Evolutionary conservation across 2,329 filamentous ascomycete species (phyloP).

Genomic region (Ramularia collo-cygni): DNA sequence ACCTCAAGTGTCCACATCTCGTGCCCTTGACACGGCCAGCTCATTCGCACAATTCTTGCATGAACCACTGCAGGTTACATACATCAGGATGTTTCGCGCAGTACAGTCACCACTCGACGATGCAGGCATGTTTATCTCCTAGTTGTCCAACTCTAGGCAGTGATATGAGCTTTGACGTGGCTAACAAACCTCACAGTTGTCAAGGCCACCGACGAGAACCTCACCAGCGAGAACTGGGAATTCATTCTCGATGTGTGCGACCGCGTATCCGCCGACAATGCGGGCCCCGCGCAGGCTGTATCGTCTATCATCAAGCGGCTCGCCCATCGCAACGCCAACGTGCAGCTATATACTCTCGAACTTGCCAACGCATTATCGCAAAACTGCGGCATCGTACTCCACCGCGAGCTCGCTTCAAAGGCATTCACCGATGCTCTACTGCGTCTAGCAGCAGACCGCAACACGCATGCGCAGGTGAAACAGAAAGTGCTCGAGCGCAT

Average conservation of each 20-base stretch:
- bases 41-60: no score
- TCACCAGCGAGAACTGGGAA: conserved; percentile 77
- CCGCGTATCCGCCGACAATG: conserved; percentile 29
- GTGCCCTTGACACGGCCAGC: no score
- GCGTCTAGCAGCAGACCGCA: conserved; percentile 83
- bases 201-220: conserved; percentile 93
- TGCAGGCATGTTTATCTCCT: conserved; percentile 7
- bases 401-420: conserved; percentile 82
- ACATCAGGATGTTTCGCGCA: conserved; percentile 13
- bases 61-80: no score
- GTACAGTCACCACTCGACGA: conserved; percentile 15
- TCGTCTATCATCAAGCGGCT: conserved; percentile 86
- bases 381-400: conserved; percentile 80
- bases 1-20: no score
- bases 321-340: conserved; percentile 89
- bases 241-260: conserved; percentile 50
- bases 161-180: conserved; percentile 6
- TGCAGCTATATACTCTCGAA: conserved; percentile 92
- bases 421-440: conserved; percentile 92
- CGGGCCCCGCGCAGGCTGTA: conserved; percentile 49
- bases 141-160: neutral
- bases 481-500: conserved; percentile 94
- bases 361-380: conserved; percentile 86
- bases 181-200: conserved; percentile 37
- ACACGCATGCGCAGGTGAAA: conserved; percentile 94